Evolutionary conservation across 805 yeast genomes (phyloP).

Genomic region (Saccharomycopsis synnaedendra): DNA sequence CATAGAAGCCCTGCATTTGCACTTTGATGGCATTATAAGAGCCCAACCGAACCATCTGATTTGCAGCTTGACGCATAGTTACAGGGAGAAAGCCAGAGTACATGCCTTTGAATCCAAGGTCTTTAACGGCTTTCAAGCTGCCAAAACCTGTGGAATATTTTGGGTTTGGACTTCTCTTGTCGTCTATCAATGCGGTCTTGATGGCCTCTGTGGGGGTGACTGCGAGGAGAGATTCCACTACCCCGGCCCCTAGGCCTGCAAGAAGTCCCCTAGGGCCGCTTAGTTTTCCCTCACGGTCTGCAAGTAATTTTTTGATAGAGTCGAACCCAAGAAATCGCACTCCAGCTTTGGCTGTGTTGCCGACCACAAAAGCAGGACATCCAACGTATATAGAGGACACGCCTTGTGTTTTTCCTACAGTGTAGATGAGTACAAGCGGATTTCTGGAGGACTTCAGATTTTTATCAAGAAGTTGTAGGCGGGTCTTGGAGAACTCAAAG

Average conservation of each 20-base stretch:
- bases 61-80: slow-evolving; percentile 90
- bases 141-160: slow-evolving; percentile 60
- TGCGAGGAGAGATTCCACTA: slow-evolving; percentile 82
- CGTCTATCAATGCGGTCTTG: slow-evolving; percentile 92
- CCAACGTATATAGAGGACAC: slow-evolving; percentile 76
- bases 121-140: slow-evolving; percentile 51
- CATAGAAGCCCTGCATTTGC: slow-evolving; percentile 57
- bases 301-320: slow-evolving; percentile 61
- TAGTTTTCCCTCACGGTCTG: slow-evolving; percentile 77
- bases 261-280: slow-evolving; percentile 85
- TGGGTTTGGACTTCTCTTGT: slow-evolving; percentile 66
- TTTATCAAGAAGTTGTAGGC: slow-evolving; percentile 73
- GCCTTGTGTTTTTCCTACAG: slow-evolving; percentile 71
- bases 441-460: slow-evolving; percentile 58
- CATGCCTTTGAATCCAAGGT: slow-evolving; percentile 73
- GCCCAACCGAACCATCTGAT: slow-evolving; percentile 89
- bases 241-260: slow-evolving; percentile 98
- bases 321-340: slow-evolving; percentile 91
- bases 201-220: slow-evolving; percentile 97
- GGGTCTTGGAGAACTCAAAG: slow-evolving; percentile 92
- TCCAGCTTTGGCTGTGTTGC: slow-evolving; percentile 94
- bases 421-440: slow-evolving; percentile 71
- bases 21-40: slow-evolving; percentile 84
- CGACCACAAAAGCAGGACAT: slow-evolving; percentile 92
- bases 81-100: slow-evolving; percentile 90